Evolutionary conservation across 495 filamentous ascomycete species (phyloP).

Genomic region (Cercophora newfieldiana): DNA sequence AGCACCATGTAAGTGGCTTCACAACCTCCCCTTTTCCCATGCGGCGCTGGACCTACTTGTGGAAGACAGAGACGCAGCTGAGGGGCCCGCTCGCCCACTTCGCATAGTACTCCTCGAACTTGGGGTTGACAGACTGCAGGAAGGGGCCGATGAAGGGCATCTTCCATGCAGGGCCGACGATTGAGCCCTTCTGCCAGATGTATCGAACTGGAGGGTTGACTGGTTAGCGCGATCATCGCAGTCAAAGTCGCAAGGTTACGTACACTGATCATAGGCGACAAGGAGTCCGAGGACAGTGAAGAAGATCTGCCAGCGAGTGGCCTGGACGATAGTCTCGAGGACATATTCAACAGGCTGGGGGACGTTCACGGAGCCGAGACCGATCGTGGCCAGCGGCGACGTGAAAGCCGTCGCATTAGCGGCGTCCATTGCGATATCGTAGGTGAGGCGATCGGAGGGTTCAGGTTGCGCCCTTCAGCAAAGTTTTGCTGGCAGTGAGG

Average conservation of each 20-base stretch:
- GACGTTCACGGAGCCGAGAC: constrained; percentile 46
- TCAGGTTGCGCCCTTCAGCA: constrained; percentile 1
- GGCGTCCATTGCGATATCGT: constrained; percentile 53
- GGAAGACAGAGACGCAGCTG: constrained; percentile 97
- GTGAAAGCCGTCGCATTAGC: constrained; percentile 66
- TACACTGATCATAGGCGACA: constrained; percentile 85
- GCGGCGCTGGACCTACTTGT: constrained; percentile 70
- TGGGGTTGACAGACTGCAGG: constrained; percentile 85
- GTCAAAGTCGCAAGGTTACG: constrained; percentile 30
- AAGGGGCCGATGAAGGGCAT: constrained; percentile 96
- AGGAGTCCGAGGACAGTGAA: constrained; percentile 66
- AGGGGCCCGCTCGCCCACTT: constrained; percentile 91
- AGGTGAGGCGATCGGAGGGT: not conserved
- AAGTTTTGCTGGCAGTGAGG: not conserved
- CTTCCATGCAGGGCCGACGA: constrained; percentile 81
- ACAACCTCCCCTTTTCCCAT: not conserved
- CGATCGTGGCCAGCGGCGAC: constrained; percentile 73
- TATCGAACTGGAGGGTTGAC: constrained; percentile 66
- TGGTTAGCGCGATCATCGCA: constrained; percentile 6
- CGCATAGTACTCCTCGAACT: constrained; percentile 83
- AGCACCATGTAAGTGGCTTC: constrained; percentile 10
- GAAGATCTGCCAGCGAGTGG: constrained; percentile 63
- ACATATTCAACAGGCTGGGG: constrained; percentile 46
- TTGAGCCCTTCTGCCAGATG: constrained; percentile 79
- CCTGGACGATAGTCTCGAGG: constrained; percentile 47